These are phyloP conservation scores for Begonia fuchsioides DNA, from an alignment of 306 rosid genomes.

Conservation along the genomic window DNA sequence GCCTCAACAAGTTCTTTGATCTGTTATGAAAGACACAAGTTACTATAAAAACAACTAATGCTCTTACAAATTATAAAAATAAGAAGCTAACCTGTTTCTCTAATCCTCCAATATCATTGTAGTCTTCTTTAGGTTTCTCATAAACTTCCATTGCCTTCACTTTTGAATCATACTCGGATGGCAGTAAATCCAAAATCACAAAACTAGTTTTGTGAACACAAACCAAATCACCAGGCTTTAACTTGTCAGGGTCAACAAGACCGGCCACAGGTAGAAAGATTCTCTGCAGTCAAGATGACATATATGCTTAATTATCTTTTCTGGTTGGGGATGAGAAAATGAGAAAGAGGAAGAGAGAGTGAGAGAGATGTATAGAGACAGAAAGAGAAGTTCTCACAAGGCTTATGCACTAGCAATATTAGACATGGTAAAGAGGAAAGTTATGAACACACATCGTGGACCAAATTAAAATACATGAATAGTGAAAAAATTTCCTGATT, in stretches of 20 bases:
- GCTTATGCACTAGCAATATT: too few relatives aligned
- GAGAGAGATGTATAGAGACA: not conserved
- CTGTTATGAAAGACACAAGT: slow-evolving; percentile 18
- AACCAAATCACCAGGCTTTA: slow-evolving; percentile 16
- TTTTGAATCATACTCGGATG: slow-evolving; percentile 19
- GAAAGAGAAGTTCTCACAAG: too few relatives aligned
- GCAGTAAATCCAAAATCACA: slow-evolving; percentile 14
- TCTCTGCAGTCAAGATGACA: slow-evolving; percentile 41
- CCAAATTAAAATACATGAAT: too few relatives aligned
- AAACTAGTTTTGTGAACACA: slow-evolving; percentile 11
- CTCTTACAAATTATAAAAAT: not conserved
- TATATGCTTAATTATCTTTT: not conserved
- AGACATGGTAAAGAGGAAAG: too few relatives aligned
- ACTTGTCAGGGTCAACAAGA: slow-evolving; percentile 66
- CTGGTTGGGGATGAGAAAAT: too few relatives aligned
- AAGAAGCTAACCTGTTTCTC: slow-evolving; percentile 8
- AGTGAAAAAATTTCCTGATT: too few relatives aligned
- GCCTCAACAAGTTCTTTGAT: slow-evolving; percentile 97
- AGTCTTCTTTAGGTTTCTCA: slow-evolving; percentile 50
- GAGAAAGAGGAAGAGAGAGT: not conserved
- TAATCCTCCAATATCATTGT: slow-evolving; percentile 19
- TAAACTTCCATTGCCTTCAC: slow-evolving; percentile 98
- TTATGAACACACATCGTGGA: too few relatives aligned
- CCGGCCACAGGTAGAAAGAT: slow-evolving; percentile 97
- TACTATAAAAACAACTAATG: not conserved